A percentile compares a stretch with the other conserved stretches of the same genome.
Conservation (phyloP, 352 stramenopile genomes). For the Globisporangium lucens region DNA sequence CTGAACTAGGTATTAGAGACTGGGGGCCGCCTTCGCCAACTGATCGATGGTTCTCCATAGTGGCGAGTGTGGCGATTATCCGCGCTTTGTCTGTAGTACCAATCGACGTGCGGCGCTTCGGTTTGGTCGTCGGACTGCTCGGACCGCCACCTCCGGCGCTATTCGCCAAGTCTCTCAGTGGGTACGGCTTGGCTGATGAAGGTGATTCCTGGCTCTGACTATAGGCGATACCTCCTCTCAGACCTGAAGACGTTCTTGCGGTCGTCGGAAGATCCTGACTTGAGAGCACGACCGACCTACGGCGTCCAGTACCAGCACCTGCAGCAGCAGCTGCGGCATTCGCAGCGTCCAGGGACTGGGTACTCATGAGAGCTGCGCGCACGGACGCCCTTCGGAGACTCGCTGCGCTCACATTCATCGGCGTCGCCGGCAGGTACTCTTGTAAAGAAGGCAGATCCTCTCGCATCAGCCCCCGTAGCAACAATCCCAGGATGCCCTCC, state of each 20-base stretch:
- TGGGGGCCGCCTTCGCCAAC: not conserved
- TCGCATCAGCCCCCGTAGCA: conserved; percentile 29
- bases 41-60: conserved; percentile 4
- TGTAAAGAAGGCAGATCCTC: conserved; percentile 44
- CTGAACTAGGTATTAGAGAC: not conserved
- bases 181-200: not conserved
- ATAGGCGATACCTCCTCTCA: not conserved
- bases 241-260: too few species aligned
- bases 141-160: not conserved
- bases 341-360: not conserved
- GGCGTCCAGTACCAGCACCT: not conserved
- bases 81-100: conserved; percentile 3
- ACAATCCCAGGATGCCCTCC: conserved; percentile 43
- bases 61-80: conserved; percentile 6
- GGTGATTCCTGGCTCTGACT: not conserved
- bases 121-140: not conserved
- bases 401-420: not conserved
- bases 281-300: not conserved
- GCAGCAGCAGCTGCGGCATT: not conserved
- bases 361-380: conserved; percentile 8
- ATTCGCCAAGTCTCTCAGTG: not conserved
- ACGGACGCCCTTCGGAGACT: conserved; percentile 9
- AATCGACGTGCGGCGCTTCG: conserved; percentile 10
- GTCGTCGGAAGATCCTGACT: not conserved
- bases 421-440: conserved; percentile 26